Percentiles rank a stretch among this genome's conserved stretches.
phyloP scores from a whole-genome alignment of 2,329 filamentous ascomycete species.

The Alternaria rosae region DNA sequence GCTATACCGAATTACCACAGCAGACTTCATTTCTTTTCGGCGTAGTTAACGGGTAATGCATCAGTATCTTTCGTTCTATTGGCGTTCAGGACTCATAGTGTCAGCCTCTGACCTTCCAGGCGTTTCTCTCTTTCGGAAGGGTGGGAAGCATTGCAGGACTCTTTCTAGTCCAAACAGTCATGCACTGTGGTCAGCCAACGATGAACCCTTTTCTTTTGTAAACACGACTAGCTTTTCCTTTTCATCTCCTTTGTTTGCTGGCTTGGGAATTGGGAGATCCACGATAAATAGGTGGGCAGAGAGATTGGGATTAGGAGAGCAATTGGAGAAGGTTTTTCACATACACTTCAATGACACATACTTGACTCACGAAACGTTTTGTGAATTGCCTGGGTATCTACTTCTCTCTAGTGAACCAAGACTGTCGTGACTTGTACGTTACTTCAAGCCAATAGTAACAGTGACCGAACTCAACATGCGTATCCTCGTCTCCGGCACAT shows the following conservation, averaged over 20 bases:
- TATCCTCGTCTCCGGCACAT: slow-evolving; percentile 53
- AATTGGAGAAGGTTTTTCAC: slow-evolving; percentile 5
- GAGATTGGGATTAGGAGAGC: slow-evolving; percentile 2
- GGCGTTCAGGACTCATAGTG: not conserved
- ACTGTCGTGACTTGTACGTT: slow-evolving; percentile 3
- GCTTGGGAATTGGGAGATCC: slow-evolving; percentile 20
- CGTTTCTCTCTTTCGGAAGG: slow-evolving; percentile 1
- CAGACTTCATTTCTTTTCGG: not conserved
- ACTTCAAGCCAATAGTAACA: slow-evolving; percentile 41
- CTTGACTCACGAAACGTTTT: slow-evolving; percentile 19
- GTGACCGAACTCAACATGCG: slow-evolving; percentile 43
- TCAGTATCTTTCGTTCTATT: not conserved
- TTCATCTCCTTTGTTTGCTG: slow-evolving; percentile 6
- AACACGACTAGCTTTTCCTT: slow-evolving; percentile 6
- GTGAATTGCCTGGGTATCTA: not conserved
- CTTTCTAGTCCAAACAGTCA: slow-evolving; percentile 20
- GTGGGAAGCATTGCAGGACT: not conserved
- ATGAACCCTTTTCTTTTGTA: slow-evolving; percentile 33
- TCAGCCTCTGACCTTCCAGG: not conserved
- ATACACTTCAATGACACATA: slow-evolving; percentile 46
- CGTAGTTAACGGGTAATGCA: not conserved
- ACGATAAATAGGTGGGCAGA: slow-evolving; percentile 4
- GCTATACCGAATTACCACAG: not conserved
- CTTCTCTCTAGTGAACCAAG: not conserved
- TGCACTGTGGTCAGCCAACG: slow-evolving; percentile 23